Base-by-base conservation (phyloP, 441 rosid species). In the Flueggea neowawraea region DNA sequence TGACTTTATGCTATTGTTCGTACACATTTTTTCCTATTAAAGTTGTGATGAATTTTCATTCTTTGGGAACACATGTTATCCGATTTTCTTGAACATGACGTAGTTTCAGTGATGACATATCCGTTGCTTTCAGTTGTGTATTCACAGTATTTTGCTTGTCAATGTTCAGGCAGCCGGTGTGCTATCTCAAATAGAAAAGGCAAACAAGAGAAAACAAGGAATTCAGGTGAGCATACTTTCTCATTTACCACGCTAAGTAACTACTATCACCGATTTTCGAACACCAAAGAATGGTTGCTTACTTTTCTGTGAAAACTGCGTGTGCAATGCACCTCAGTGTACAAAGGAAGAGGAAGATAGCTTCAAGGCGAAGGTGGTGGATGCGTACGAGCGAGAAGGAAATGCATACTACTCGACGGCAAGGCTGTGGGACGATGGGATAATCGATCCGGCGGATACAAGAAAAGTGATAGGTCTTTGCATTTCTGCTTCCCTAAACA, bases 381-480 rank as follows among this genome's bases (percentile, higher is more conserved):
- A 87, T 51, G 92, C 90, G 2, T 91, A 89, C 10, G 91, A 94
- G 76, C 82, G 71, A 76, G 95, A 94, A 75, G 96, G 95, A 16
- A 87, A 69, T 69, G 76, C 88, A 7, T 94, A 83, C 81, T 91
- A 79, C 79, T 94, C 96, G 16, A 87, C 98, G 0, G 91, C 91
- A 6, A 80, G 98, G 79, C 94, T 94, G 10, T 90, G 99, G 99
- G 99, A 89, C 52, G 97, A 94, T 41, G 97, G 99, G 58, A 78
- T 94, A 63, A 91, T 94, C 32, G 94, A 94, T 77, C 99, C 99
- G 31, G 89, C 84, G 8, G 95, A 91, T 69, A 87, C 94, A 7
- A 75, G 97, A 68, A 91, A 80, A 71, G 64, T 89, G 50, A 70
- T 84, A 28, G 90, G 91, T 52, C 83, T 86, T 54, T 80, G 89